Evolutionary conservation across 805 yeast species (phyloP), one percentile per base, ranked within the genome.

Genomic region (Isabelozyma rhagii): DNA sequence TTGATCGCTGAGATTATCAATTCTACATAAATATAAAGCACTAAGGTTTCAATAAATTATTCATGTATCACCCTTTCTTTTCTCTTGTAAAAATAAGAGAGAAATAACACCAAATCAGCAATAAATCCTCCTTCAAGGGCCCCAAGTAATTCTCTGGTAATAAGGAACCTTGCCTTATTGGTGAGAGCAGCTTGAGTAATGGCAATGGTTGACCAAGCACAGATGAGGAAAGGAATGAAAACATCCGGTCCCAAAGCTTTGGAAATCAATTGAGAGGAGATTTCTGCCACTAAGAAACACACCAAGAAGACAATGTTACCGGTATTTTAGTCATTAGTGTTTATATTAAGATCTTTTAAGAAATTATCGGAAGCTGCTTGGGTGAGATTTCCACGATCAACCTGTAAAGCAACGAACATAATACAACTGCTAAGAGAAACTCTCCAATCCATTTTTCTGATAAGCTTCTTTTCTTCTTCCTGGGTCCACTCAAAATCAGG

Each of bases 361-460:
- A 54, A 28, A 6, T 54, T 54, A 14, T 46, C 54, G 27, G 50
- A 48, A 29, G 46, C 50, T 17, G 55, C 55, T 31, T 54, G 52
- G 8, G 54, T 54, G 17, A 54, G 50, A 47, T 52, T 54, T 4
- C 52, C 52, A 17, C 55, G 27, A 46, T 54, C 57, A 40, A 54
- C 63, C 58, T 83, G 82, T 49, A 84, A 70, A 8, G 81, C 81
- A 41, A 79, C 66, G 59, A 83, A 83, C 44, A 46, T 31, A 40
- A 40, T 41, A 36, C 42, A 46, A 21, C 41, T 41, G 10, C 41
- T 46, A 11, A 41, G 42, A 6, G 41, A 18, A 28, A 46, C 27
- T 34, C 18, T 28, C 17, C 40, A 42, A 15, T 46, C 48, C 10
- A 46, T 18, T 21, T 46, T 49, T 9, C 13, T 39, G 2, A 39